Percentiles rank a stretch among this genome's conserved stretches.
Conservation (phyloP, 176 grass and related monocot species). For the barley (Hordeum vulgare) region MorexV3_pseudomolecules_assembly NC_058520.1:32613710-32614209, state of each 20-base stretch:
- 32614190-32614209: conserved; percentile 27
- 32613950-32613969: background rate
- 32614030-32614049: conserved; percentile 20
- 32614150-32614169: conserved; percentile 41
- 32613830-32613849: background rate
- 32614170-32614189: conserved; percentile 63
- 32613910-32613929: background rate
- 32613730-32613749: conserved; percentile 28
- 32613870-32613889: conserved; percentile 25
- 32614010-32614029: conserved; percentile 38
- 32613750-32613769: conserved; percentile 25
- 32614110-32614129: conserved; percentile 24
- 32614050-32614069: conserved; percentile 42
- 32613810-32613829: conserved; percentile 23
- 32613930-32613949: conserved; percentile 14
- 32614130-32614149: conserved; percentile 46
- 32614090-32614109: conserved; percentile 51
- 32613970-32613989: conserved; percentile 5
- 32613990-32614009: conserved; percentile 13
- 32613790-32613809: conserved; percentile 25
- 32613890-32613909: conserved; percentile 21
- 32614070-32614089: conserved; percentile 59
- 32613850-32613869: conserved; percentile 18
- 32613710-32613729: conserved; percentile 38
- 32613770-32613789: conserved; percentile 30